Evolutionary conservation across 352 stramenopile genomes (phyloP).

Genomic region (Globisporangium paroecandrum): DNA sequence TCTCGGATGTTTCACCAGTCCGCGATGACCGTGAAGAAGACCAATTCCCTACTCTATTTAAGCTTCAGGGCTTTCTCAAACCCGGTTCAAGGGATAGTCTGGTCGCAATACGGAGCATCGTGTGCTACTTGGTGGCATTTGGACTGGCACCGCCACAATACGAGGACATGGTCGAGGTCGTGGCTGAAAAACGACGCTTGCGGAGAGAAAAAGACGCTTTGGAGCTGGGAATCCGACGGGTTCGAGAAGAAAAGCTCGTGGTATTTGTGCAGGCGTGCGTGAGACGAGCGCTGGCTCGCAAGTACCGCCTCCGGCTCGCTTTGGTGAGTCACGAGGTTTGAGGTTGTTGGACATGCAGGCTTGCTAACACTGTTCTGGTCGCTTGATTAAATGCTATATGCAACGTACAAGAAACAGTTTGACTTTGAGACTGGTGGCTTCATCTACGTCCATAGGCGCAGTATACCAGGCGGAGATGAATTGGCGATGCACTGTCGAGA

Average conservation of each 20-base stretch:
- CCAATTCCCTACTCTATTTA: background rate
- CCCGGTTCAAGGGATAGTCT: constrained; percentile 9
- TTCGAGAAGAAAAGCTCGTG: constrained; percentile 23
- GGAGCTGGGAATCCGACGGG: background rate
- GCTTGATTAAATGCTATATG: constrained; percentile 11
- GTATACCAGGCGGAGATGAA: background rate
- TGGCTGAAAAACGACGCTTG: constrained; percentile 19
- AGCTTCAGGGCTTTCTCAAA: constrained; percentile 5
- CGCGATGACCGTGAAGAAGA: background rate
- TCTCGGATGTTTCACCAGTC: background rate
- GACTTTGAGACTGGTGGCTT: constrained; percentile 25
- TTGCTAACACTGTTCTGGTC: background rate
- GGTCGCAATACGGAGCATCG: constrained; percentile 28
- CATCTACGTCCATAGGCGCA: constrained; percentile 30
- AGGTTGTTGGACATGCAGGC: background rate
- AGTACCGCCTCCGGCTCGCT: constrained; percentile 31
- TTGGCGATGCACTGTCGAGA: background rate
- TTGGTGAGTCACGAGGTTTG: constrained; percentile 19
- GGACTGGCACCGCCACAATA: constrained; percentile 24
- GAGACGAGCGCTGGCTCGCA: constrained; percentile 32
- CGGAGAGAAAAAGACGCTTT: background rate
- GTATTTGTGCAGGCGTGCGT: constrained; percentile 33
- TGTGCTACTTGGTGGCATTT: constrained; percentile 37
- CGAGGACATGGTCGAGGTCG: constrained; percentile 39
- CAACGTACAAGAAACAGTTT: constrained; percentile 45